Conservation (phyloP, 139 green algal genomes). For the Chlamydomonas schloesseri region DNA sequence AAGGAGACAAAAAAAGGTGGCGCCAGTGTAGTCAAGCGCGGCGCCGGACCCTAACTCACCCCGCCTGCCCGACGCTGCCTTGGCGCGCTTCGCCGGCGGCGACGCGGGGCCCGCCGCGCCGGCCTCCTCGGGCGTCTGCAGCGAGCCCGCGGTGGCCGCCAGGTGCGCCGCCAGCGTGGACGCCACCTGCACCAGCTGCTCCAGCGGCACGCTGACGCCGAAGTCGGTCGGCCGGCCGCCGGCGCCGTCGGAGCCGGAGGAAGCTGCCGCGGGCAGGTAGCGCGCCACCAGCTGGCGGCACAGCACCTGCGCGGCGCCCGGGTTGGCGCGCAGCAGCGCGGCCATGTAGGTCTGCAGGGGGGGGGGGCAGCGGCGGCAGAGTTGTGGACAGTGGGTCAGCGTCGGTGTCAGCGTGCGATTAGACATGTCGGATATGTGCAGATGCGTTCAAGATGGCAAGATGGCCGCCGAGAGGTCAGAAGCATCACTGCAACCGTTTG, state of each 20-base stretch:
- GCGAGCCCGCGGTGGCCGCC: constrained; percentile 37
- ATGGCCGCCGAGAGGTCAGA: no score
- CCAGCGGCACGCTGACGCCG: constrained; percentile 56
- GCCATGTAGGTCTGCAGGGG: constrained; percentile 66
- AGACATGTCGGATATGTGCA: no score
- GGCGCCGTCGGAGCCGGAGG: not conserved
- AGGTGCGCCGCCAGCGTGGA: constrained; percentile 64
- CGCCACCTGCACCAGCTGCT: constrained; percentile 63
- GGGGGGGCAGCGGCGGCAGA: no score
- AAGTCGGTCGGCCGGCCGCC: not conserved
- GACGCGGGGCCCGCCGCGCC: not conserved
- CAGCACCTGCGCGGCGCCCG: constrained; percentile 68
- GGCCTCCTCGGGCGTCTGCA: constrained; percentile 11
- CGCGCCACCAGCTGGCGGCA: constrained; percentile 66
- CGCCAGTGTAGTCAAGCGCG: no score
- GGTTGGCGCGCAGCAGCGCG: constrained; percentile 73
- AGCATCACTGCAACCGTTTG: not conserved
- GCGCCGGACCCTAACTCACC: no score
- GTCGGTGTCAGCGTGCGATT: no score
- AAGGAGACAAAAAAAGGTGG: no score
- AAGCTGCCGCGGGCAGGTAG: not conserved
- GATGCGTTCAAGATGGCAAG: no score
- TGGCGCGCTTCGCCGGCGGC: constrained; percentile 20
- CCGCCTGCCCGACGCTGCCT: not conserved
- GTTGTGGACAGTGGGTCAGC: no score